A percentile compares a stretch with the other conserved stretches of the same genome.
These are phyloP conservation scores for Murraya koenigii DNA, from an alignment of 345 rosid species.

Conservation along the genomic window DNA sequence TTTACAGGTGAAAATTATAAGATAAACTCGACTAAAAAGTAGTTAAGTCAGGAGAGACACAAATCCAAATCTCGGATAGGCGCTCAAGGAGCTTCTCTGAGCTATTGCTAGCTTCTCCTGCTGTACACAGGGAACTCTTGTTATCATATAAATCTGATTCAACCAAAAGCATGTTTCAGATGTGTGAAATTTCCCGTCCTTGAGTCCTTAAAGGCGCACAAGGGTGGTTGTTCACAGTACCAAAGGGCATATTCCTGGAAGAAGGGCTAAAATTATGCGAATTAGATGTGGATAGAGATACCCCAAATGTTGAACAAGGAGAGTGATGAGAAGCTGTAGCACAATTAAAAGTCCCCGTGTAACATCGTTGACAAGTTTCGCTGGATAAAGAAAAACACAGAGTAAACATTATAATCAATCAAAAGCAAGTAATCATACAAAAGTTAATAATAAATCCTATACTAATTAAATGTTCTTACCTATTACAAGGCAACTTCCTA, in stretches of 20 bases:
- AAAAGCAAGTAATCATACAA: neutral
- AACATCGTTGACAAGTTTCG: slow-evolving; percentile 15
- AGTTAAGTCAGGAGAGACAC: neutral
- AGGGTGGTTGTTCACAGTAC: slow-evolving; percentile 32
- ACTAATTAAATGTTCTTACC: slow-evolving; percentile 14
- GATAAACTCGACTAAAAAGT: neutral
- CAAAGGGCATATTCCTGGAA: slow-evolving; percentile 24
- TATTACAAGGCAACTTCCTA: slow-evolving; percentile 13
- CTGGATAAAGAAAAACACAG: slow-evolving; percentile 5
- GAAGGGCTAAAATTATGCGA: slow-evolving; percentile 28
- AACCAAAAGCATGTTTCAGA: slow-evolving; percentile 8
- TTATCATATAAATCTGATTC: neutral
- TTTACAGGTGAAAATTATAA: slow-evolving; percentile 3
- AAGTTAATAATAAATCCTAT: neutral
- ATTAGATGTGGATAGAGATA: neutral
- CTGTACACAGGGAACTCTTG: slow-evolving; percentile 1
- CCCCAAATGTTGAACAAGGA: slow-evolving; percentile 18
- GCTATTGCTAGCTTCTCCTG: slow-evolving; percentile 7
- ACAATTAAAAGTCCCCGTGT: slow-evolving; percentile 6
- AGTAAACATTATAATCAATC: neutral
- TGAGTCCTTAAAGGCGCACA: slow-evolving; percentile 24
- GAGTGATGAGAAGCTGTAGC: slow-evolving; percentile 21
- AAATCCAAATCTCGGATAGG: neutral
- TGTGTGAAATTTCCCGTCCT: slow-evolving; percentile 31
- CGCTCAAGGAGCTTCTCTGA: neutral